A percentile compares a stretch with the other conserved stretches of the same genome.
Conservation (phyloP, 352 stramenopile species). For the Phytopythium kandeliae region DNA sequence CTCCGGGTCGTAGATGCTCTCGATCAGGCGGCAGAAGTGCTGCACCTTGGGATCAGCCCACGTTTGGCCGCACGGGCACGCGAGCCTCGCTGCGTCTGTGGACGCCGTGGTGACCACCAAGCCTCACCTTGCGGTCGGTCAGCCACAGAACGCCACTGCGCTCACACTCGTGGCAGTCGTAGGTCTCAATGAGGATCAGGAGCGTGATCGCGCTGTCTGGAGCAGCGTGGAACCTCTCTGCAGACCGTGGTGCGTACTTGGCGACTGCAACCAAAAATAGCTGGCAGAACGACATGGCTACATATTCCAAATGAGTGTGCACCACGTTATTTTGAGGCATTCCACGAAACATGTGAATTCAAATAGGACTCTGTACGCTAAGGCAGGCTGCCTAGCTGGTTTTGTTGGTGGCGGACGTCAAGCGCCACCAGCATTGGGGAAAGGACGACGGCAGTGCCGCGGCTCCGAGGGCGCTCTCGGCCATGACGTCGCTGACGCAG, state of each 20-base stretch:
- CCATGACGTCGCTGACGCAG: background rate
- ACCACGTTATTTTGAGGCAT: too few relatives aligned
- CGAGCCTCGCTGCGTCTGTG: background rate
- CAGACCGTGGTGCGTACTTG: too few relatives aligned
- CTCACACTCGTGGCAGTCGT: too few relatives aligned
- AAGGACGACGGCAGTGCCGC: too few relatives aligned
- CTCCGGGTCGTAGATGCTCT: background rate
- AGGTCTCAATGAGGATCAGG: too few relatives aligned
- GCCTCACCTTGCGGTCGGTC: slow-evolving; percentile 6
- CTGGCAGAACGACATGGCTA: too few relatives aligned
- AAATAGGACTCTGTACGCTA: too few relatives aligned
- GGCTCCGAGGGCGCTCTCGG: background rate
- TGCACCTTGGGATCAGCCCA: slow-evolving; percentile 51
- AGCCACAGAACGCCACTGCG: too few relatives aligned
- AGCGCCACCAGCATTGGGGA: slow-evolving; percentile 1
- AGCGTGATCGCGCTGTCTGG: too few relatives aligned
- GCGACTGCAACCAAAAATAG: too few relatives aligned
- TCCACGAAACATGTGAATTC: too few relatives aligned
- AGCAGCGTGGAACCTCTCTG: too few relatives aligned
- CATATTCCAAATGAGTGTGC: background rate
- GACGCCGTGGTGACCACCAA: background rate
- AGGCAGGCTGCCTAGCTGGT: background rate
- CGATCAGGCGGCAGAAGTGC: slow-evolving; percentile 68
- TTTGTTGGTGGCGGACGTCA: slow-evolving; percentile 5
- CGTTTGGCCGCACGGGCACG: slow-evolving; percentile 62